phyloP scores from a whole-genome alignment of 805 yeast genomes.

The Starmerella kuoi region DNA sequence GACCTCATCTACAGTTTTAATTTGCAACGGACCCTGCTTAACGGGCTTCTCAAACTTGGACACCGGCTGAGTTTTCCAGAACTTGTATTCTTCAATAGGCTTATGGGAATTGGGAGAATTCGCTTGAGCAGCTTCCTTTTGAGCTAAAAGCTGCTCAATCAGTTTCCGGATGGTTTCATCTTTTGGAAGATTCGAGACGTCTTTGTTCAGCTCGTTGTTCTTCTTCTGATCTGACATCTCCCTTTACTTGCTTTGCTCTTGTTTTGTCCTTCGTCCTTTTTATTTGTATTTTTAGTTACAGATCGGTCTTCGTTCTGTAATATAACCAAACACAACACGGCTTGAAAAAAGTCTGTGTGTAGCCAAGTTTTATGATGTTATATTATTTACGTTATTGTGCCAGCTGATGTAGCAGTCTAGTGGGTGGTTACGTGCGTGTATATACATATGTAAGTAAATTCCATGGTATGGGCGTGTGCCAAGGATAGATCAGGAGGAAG shows the following conservation, averaged over 20 bases:
- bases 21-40: slow-evolving; percentile 32
- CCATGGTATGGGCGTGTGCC: no score
- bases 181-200: neutral
- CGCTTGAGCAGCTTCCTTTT: neutral
- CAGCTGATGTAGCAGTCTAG: no score
- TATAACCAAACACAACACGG: no score
- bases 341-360: no score
- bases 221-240: neutral
- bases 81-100: slow-evolving; percentile 77
- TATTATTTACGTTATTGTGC: no score
- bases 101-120: slow-evolving; percentile 21
- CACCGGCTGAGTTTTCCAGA: slow-evolving; percentile 98
- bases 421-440: no score
- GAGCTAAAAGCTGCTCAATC: slow-evolving; percentile 17
- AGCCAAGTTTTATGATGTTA: no score
- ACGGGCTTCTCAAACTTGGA: slow-evolving; percentile 63
- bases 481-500: no score
- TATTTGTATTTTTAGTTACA: no score
- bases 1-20: slow-evolving; percentile 59
- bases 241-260: neutral
- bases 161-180: slow-evolving; percentile 16
- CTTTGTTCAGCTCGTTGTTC: neutral
- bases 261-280: no score
- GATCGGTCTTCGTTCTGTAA: no score
- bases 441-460: no score